Percentiles rank a stretch among this genome's conserved stretches.
Evolutionary conservation across 306 rosid genomes (phyloP).

Genomic region (Dalbergia cochinchinensis): DNA sequence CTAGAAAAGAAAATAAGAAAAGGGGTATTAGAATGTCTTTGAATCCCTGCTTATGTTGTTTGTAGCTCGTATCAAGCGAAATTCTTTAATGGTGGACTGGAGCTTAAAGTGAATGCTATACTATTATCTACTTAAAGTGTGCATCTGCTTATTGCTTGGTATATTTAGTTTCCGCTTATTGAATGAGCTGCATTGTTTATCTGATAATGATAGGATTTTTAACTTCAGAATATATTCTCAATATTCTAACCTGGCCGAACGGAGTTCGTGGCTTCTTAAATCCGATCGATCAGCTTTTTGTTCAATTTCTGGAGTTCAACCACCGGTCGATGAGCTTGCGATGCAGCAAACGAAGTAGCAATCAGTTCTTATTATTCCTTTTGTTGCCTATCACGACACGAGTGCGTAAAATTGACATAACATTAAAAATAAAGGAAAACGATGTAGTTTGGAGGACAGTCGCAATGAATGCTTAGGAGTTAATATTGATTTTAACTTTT

Average conservation of each 20-base stretch:
- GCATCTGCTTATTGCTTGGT: neutral
- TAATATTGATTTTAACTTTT: no score
- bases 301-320: neutral
- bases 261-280: no score
- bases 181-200: neutral
- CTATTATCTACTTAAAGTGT: neutral
- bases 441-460: no score
- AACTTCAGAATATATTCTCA: neutral
- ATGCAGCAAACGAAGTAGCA: neutral
- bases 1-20: constrained; percentile 13
- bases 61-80: constrained; percentile 27
- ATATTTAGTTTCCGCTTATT: neutral
- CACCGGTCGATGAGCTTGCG: neutral
- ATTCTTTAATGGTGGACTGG: constrained; percentile 29
- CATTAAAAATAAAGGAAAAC: no score
- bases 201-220: neutral
- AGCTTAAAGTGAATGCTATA: constrained; percentile 30
- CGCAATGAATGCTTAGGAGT: no score
- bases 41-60: neutral
- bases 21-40: constrained; percentile 36
- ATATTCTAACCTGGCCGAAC: neutral
- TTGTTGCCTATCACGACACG: neutral
- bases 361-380: neutral
- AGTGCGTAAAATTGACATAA: neutral
- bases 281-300: neutral